Percentiles rank a stretch among this genome's conserved stretches.
Evolutionary conservation across 352 stramenopile species (phyloP).

Genomic region (Blastocystis sp.): DNA sequence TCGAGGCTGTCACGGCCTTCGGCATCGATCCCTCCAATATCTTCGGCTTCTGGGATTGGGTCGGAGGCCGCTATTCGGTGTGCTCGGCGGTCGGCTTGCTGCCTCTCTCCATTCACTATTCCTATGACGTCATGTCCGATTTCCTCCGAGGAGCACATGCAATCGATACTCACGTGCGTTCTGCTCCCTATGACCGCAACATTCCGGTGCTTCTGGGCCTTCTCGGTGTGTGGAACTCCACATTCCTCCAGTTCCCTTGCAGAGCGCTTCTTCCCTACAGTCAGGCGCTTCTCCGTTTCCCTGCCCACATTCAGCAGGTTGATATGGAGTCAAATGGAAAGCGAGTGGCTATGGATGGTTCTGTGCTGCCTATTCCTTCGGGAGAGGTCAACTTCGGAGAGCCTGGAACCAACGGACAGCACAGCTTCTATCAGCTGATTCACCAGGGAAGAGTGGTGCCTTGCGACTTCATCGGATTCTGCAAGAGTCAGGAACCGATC

Average conservation of each 20-base stretch:
- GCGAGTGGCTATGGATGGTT: slow-evolving; percentile 85
- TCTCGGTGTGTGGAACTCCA: slow-evolving; percentile 94
- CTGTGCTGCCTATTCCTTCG: slow-evolving; percentile 82
- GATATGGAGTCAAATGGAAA: slow-evolving; percentile 99
- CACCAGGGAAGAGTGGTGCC: slow-evolving; percentile 92
- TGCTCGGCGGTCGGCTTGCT: slow-evolving; percentile 91
- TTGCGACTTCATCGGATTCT: slow-evolving; percentile 96
- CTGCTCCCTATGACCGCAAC: slow-evolving; percentile 76
- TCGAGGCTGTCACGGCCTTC: slow-evolving; percentile 79
- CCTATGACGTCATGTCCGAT: slow-evolving; percentile 79
- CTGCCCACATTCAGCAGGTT: slow-evolving; percentile 93
- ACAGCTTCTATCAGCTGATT: slow-evolving; percentile 98
- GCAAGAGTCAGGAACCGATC: slow-evolving; percentile 83
- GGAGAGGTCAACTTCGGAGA: slow-evolving; percentile 95
- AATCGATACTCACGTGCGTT: slow-evolving; percentile 93
- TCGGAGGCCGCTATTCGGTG: slow-evolving; percentile 92
- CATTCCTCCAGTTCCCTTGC: slow-evolving; percentile 87
- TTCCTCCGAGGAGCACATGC: slow-evolving; percentile 90
- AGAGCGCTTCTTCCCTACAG: slow-evolving; percentile 73
- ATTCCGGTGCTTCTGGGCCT: slow-evolving; percentile 92
- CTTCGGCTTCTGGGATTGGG: slow-evolving; percentile 98
- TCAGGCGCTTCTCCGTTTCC: slow-evolving; percentile 86
- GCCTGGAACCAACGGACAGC: slow-evolving; percentile 92
- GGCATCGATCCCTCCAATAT: slow-evolving; percentile 88
- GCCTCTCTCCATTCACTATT: slow-evolving; percentile 89